These are phyloP conservation scores for Fusarium transvaalense DNA, from an alignment of 2,329 filamentous ascomycete genomes.

Conservation along the genomic window DNA sequence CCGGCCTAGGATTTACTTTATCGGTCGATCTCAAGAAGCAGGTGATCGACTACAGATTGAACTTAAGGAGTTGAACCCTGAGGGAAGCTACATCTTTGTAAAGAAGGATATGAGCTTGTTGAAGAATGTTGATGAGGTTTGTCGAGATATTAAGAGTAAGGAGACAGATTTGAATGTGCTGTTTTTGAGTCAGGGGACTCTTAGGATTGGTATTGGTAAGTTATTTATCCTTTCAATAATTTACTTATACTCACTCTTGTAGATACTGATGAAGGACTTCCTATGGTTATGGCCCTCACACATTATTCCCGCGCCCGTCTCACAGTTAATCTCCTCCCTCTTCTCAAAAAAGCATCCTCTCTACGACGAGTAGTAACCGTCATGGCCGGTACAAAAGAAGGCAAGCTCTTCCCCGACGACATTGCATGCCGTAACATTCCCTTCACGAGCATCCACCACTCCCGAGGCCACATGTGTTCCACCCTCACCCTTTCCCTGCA, in stretches of 20 bases:
- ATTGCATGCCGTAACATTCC: slow-evolving; percentile 42
- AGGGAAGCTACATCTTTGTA: slow-evolving; percentile 61
- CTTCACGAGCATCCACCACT: slow-evolving; percentile 22
- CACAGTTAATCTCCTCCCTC: slow-evolving; percentile 67
- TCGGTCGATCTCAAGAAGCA: slow-evolving; percentile 59
- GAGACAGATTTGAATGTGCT: slow-evolving; percentile 62
- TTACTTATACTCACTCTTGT: slow-evolving; percentile 1
- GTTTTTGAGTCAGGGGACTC: slow-evolving; percentile 58
- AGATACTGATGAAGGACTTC: slow-evolving; percentile 71
- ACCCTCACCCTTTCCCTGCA: slow-evolving; percentile 47
- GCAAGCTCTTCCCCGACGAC: slow-evolving; percentile 40
- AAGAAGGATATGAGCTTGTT: slow-evolving; percentile 64
- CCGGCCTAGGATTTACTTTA: slow-evolving; percentile 63
- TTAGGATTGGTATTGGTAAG: slow-evolving; percentile 43
- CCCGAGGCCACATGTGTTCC: slow-evolving; percentile 43
- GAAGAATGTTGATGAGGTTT: slow-evolving; percentile 63
- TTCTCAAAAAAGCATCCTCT: slow-evolving; percentile 53
- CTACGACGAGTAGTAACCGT: slow-evolving; percentile 47
- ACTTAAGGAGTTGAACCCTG: slow-evolving; percentile 57
- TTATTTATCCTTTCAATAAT: background rate
- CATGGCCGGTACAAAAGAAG: slow-evolving; percentile 43
- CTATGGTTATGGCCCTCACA: slow-evolving; percentile 62
- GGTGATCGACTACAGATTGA: slow-evolving; percentile 57
- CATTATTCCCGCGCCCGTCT: slow-evolving; percentile 71
- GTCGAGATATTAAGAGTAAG: slow-evolving; percentile 58